Evolutionary conservation across 2,329 filamentous ascomycete genomes (phyloP).

Genomic region (Talaromyces amestolkiae): DNA sequence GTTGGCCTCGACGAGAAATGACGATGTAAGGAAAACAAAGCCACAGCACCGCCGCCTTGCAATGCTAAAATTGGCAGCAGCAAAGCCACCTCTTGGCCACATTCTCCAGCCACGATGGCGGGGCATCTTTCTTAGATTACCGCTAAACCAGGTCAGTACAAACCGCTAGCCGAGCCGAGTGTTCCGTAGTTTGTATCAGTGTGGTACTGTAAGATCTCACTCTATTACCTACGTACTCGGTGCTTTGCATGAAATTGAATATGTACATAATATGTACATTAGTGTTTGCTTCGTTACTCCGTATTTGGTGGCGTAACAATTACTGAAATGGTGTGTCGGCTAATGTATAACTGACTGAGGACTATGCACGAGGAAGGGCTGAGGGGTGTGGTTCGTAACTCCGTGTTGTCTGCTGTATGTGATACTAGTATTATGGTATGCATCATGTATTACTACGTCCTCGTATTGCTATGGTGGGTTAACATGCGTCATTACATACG

Average conservation of each 20-base stretch:
- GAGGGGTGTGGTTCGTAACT: neutral
- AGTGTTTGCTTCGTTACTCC: neutral
- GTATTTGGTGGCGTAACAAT: neutral
- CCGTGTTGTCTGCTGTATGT: neutral
- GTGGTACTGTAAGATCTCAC: neutral
- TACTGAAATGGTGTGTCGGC: neutral
- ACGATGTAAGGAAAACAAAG: neutral
- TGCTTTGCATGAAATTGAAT: neutral
- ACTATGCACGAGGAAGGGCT: slow-evolving; percentile 1
- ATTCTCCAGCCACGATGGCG: slow-evolving; percentile 1
- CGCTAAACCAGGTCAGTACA: neutral
- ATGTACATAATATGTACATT: no score
- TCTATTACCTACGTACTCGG: no score
- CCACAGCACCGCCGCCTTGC: neutral
- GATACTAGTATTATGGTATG: neutral
- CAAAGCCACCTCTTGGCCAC: neutral
- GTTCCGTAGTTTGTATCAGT: neutral
- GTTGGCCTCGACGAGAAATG: neutral
- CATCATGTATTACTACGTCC: neutral
- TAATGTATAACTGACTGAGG: neutral
- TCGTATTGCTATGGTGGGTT: neutral
- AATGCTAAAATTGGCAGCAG: slow-evolving; percentile 6
- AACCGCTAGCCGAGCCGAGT: neutral
- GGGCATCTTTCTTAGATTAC: neutral
- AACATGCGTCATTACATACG: slow-evolving; percentile 2